Conservation (phyloP, 1,284 basidiomycete species). For the Sanghuangporus weigelae region DNA sequence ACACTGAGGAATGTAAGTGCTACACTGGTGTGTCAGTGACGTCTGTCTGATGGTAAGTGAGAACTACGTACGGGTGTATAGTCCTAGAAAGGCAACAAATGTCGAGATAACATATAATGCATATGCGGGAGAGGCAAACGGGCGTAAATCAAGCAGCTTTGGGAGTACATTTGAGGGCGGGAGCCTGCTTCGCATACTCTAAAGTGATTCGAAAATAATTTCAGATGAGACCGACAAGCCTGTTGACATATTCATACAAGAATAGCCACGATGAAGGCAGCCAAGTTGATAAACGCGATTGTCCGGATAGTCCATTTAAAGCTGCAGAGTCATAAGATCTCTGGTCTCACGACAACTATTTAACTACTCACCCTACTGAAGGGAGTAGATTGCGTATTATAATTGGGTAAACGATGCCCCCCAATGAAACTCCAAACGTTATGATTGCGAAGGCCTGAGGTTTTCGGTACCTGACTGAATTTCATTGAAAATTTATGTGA, state of each 20-base stretch:
- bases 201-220: neutral
- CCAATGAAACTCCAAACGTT: conserved; percentile 37
- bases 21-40: conserved; percentile 13
- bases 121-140: neutral
- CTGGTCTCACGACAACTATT: neutral
- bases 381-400: conserved; percentile 36
- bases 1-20: conserved; percentile 45
- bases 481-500: neutral
- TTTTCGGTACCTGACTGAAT: conserved; percentile 30
- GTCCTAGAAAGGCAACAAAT: conserved; percentile 4
- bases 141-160: neutral
- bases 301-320: conserved; percentile 7
- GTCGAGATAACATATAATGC: conserved; percentile 3
- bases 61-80: conserved; percentile 6
- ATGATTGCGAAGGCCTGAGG: conserved; percentile 38
- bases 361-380: neutral
- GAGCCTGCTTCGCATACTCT: conserved; percentile 1
- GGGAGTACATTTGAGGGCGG: neutral
- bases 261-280: neutral
- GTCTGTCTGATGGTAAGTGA: neutral
- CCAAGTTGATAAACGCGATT: conserved; percentile 1
- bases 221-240: neutral
- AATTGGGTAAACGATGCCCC: conserved; percentile 46
- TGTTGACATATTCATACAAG: neutral
- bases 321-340: neutral